phyloP scores from a whole-genome alignment of 495 filamentous ascomycete genomes.

The Aspergillus taichungensis region DNA sequence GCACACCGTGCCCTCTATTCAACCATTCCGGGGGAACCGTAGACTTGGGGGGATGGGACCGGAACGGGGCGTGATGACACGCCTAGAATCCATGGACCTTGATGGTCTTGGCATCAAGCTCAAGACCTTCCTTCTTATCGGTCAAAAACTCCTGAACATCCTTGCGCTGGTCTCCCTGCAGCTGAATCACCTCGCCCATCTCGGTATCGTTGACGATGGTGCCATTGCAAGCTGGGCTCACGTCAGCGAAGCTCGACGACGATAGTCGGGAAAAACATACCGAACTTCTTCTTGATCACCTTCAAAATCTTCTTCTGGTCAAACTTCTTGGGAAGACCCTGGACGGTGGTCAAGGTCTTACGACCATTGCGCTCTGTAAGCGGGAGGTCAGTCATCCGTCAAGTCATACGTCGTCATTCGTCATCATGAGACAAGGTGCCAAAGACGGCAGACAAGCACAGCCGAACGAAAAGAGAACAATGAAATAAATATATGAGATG shows the following conservation, averaged over 20 bases:
- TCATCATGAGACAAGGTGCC: slow-evolving; percentile 6
- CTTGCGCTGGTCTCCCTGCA: slow-evolving; percentile 98
- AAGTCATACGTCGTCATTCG: slow-evolving; percentile 8
- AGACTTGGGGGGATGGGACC: slow-evolving; percentile 36
- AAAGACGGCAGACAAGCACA: slow-evolving; percentile 8
- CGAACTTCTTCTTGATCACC: slow-evolving; percentile 99
- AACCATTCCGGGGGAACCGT: slow-evolving; percentile 30
- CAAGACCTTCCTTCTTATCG: slow-evolving; percentile 88
- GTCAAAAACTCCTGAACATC: slow-evolving; percentile 96
- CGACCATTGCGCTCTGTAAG: slow-evolving; percentile 97
- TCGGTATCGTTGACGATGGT: slow-evolving; percentile 94
- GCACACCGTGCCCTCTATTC: slow-evolving; percentile 27
- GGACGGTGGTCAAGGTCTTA: slow-evolving; percentile 99
- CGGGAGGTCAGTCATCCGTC: slow-evolving; percentile 19
- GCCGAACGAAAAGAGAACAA: not conserved
- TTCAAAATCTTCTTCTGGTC: slow-evolving; percentile 99
- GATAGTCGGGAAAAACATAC: slow-evolving; percentile 41
- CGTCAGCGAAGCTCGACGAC: not conserved
- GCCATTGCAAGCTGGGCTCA: slow-evolving; percentile 88
- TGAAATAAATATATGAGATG: not conserved
- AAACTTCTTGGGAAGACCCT: slow-evolving; percentile 96
- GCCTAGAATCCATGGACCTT: slow-evolving; percentile 64
- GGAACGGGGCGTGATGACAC: slow-evolving; percentile 35
- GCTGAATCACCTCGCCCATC: slow-evolving; percentile 99
- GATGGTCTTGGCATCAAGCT: slow-evolving; percentile 91